Evolutionary conservation across 2,329 filamentous ascomycete genomes (phyloP), one percentile per base, ranked within the genome.

Genomic region (Colletotrichum brevisporum): DNA sequence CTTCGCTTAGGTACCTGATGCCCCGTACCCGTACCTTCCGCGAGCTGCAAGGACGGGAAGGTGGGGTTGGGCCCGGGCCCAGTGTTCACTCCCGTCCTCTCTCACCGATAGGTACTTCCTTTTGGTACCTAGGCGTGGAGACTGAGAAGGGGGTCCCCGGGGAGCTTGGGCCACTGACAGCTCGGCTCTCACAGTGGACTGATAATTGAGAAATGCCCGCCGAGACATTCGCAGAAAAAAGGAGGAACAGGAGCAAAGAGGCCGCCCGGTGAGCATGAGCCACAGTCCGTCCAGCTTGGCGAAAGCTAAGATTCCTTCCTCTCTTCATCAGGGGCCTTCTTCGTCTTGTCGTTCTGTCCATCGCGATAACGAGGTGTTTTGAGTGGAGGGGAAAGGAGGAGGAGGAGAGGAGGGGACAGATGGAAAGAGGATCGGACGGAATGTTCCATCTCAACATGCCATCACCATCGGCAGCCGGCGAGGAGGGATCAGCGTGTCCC

Each of bases 251-350:
- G 65, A 21, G 21, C 21, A 21, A 21, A 21, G 21, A 64, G 65
- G 65, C 65, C 60, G 65, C 65, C 65, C 24, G 26, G 53, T 48
- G 39, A 56, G 51, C 45, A 53, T 58, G 65, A 68, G 65, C 60
- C 65, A 68, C 65, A 58, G 53, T 54, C 47, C 60, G 53, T 36
- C 31, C 55, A 16, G 45, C 65, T 68, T 68, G 65, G 65, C 65
- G 58, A 36, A 26, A 53, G 52, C 59, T 26, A 21, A 48, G 55
- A 36, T 10, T 36, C 55, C 27, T 24, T 36, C 21, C 6, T 47
- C 12, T 12, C 55, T 31, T 56, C 47, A 43, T 39, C 41, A 43
- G 12, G 15, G 21, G 24, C 16, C 48, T 18, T 58, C 12, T 50
- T 47, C 24, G 36, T 56, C 31, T 36, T 36, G 31, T 36, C 31